phyloP scores from a whole-genome alignment of 2,329 filamentous ascomycete species.

The Aspergillus puulaauensis region DNA sequence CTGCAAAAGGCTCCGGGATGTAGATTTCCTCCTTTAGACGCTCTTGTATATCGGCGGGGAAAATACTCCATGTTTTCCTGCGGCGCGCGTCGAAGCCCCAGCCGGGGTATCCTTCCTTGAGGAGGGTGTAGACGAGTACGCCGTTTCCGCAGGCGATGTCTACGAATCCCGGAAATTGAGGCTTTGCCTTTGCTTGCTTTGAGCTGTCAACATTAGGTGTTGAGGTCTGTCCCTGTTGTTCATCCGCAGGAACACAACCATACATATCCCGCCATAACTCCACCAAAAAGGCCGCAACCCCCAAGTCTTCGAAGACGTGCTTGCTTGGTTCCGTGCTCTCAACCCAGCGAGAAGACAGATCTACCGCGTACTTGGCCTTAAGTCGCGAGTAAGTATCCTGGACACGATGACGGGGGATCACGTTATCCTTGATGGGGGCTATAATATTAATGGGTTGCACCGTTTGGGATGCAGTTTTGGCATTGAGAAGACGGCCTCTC shows the following conservation, averaged over 20 bases:
- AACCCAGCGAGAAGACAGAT: slow-evolving; percentile 73
- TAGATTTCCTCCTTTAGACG: slow-evolving; percentile 61
- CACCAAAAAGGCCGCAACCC: slow-evolving; percentile 87
- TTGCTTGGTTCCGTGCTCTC: slow-evolving; percentile 86
- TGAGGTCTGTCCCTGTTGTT: slow-evolving; percentile 7
- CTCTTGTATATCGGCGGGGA: slow-evolving; percentile 52
- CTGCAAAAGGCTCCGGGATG: slow-evolving; percentile 54
- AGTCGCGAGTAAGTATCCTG: slow-evolving; percentile 80
- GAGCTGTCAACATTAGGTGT: not conserved
- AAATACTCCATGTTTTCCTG: slow-evolving; percentile 80
- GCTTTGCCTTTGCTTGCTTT: accelerated
- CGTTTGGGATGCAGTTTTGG: slow-evolving; percentile 45
- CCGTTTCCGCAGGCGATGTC: slow-evolving; percentile 97
- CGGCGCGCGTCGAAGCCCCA: slow-evolving; percentile 90
- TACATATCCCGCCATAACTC: slow-evolving; percentile 92
- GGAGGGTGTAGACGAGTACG: slow-evolving; percentile 78
- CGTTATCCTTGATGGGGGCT: slow-evolving; percentile 71
- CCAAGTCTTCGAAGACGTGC: slow-evolving; percentile 92
- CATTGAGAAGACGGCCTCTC: slow-evolving; percentile 16
- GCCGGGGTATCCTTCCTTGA: slow-evolving; percentile 75
- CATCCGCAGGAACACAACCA: slow-evolving; percentile 26
- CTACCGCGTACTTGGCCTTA: slow-evolving; percentile 74
- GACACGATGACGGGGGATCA: slow-evolving; percentile 73
- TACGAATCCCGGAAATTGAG: slow-evolving; percentile 79
- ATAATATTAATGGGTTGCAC: slow-evolving; percentile 59